These are phyloP conservation scores for Parathielavia hyrcaniae DNA, from an alignment of 495 filamentous ascomycete genomes.

Conservation along the genomic window DNA sequence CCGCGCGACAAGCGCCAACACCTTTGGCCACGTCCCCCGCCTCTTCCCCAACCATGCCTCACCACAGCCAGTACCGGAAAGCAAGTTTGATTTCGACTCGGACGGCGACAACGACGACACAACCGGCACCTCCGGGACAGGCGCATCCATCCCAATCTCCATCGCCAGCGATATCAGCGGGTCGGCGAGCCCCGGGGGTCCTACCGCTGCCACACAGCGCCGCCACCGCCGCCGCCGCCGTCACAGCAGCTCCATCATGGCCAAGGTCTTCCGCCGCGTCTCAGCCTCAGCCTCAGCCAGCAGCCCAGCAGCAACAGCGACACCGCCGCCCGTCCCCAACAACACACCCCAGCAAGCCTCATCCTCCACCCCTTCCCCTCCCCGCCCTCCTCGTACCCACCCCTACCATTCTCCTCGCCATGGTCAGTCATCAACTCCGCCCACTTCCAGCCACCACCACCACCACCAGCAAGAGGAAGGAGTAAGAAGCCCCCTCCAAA, in stretches of 20 bases:
- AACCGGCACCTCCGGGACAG: background rate
- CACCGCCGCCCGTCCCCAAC: background rate
- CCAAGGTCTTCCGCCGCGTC: conserved; percentile 1
- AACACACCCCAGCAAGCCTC: background rate
- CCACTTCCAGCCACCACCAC: background rate
- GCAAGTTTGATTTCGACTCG: conserved; percentile 1
- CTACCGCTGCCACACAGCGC: background rate
- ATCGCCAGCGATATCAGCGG: conserved; percentile 3
- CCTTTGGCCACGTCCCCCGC: background rate
- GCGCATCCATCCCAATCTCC: conserved; percentile 7
- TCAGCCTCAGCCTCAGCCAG: background rate
- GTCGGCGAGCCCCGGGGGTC: background rate
- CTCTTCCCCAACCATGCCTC: background rate
- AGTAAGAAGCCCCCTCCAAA: too few relatives aligned
- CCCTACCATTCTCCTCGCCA: background rate
- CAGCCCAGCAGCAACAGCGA: background rate
- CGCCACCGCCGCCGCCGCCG: background rate
- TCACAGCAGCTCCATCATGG: background rate
- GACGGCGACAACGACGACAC: background rate
- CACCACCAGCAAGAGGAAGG: background rate
- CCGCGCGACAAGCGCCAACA: background rate
- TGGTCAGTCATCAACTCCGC: background rate
- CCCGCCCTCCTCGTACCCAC: background rate
- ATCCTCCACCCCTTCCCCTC: background rate
- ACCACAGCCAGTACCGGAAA: background rate